phyloP scores from a whole-genome alignment of 176 grass and related monocot species.

The Neostapfia colusana region DNA sequence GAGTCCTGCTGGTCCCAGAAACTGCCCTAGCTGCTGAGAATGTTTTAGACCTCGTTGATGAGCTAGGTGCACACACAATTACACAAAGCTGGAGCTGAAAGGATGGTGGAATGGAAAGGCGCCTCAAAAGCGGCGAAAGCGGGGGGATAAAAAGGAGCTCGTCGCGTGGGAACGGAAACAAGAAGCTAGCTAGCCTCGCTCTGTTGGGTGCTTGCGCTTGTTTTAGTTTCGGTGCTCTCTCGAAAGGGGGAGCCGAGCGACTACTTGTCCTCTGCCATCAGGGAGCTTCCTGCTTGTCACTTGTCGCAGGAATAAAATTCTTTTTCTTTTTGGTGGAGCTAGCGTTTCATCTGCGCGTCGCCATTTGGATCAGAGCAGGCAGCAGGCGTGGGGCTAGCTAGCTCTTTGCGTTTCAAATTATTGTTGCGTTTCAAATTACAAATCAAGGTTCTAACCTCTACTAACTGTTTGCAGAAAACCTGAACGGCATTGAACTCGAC shows the following conservation, averaged over 20 bases:
- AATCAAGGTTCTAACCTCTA: neutral
- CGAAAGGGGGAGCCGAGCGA: slow-evolving; percentile 69
- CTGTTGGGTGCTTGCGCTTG: slow-evolving; percentile 84
- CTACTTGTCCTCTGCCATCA: slow-evolving; percentile 74
- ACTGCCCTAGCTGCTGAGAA: too few relatives aligned
- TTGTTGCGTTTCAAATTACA: too few relatives aligned
- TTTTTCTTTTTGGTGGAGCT: slow-evolving; percentile 40
- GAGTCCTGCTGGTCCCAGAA: too few relatives aligned
- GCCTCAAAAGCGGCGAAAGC: slow-evolving; percentile 98
- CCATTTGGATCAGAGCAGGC: slow-evolving; percentile 32
- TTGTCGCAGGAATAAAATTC: slow-evolving; percentile 82
- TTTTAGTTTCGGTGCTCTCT: slow-evolving; percentile 47
- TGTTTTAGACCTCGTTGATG: too few relatives aligned
- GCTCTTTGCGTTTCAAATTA: slow-evolving; percentile 21
- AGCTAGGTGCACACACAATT: too few relatives aligned
- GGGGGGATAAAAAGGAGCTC: slow-evolving; percentile 56
- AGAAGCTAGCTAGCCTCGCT: too few relatives aligned
- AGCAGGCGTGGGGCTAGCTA: neutral
- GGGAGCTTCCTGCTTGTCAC: slow-evolving; percentile 70
- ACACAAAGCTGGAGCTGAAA: too few relatives aligned
- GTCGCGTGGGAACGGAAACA: slow-evolving; percentile 37
- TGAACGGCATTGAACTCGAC: neutral
- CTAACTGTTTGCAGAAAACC: neutral
- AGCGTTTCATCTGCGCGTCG: slow-evolving; percentile 39
- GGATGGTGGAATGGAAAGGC: slow-evolving; percentile 49